These are phyloP conservation scores for Erythrophleum ivorense DNA, from an alignment of 331 rosid genomes.

Conservation along the genomic window DNA sequence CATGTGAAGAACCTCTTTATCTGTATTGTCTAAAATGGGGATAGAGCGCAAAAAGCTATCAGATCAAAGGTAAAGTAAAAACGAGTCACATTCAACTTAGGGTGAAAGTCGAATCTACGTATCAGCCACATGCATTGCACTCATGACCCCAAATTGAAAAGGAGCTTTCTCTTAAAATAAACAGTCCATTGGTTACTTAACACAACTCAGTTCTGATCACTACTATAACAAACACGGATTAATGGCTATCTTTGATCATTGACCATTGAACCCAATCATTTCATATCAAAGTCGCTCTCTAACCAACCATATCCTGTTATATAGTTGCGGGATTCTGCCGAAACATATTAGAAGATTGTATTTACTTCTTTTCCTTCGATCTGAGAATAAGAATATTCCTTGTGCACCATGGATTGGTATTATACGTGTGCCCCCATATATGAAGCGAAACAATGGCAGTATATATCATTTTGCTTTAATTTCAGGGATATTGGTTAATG, in stretches of 20 bases:
- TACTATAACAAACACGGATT: too few species aligned
- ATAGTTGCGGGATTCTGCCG: not conserved
- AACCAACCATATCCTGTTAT: not conserved
- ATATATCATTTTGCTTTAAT: not conserved
- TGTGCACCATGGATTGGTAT: not conserved
- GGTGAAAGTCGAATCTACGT: not conserved
- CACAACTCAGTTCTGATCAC: not conserved
- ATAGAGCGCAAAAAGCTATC: too few species aligned
- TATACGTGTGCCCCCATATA: not conserved
- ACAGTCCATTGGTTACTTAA: not conserved
- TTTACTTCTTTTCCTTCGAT: not conserved
- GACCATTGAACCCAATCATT: not conserved
- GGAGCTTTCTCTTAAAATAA: too few species aligned
- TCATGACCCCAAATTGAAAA: not conserved
- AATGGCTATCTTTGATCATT: not conserved
- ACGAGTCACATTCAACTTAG: not conserved
- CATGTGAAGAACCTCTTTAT: too few species aligned
- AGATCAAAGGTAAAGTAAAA: not conserved
- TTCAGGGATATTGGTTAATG: not conserved
- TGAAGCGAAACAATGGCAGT: not conserved
- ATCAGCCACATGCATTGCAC: not conserved
- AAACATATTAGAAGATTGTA: not conserved
- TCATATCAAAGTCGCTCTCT: not conserved
- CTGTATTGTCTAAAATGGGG: too few species aligned
- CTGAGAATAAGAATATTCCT: not conserved